These are phyloP conservation scores for Aureobasidium leucospermi DNA, from an alignment of 2,329 filamentous ascomycete species.

Conservation along the genomic window DNA sequence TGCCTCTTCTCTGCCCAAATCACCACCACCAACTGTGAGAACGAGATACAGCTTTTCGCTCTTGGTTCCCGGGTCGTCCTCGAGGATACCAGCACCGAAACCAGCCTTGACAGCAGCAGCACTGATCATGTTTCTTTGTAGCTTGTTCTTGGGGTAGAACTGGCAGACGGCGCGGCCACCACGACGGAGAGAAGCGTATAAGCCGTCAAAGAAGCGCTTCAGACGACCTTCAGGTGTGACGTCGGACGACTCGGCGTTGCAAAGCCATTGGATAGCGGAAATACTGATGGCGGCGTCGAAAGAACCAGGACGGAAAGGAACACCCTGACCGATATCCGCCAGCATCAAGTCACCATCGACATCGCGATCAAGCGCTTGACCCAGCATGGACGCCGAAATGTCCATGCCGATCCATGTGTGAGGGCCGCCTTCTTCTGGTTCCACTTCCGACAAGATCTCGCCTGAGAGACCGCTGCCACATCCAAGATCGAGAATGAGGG, in stretches of 20 bases:
- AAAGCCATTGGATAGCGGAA: slow-evolving; percentile 95
- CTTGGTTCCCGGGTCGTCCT: slow-evolving; percentile 95
- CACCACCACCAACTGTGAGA: slow-evolving; percentile 73
- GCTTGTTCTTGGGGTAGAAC: slow-evolving; percentile 95
- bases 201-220: slow-evolving; percentile 80
- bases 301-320: slow-evolving; percentile 83
- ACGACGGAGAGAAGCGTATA: slow-evolving; percentile 76
- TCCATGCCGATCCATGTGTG: slow-evolving; percentile 99
- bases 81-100: slow-evolving; percentile 88
- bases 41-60: slow-evolving; percentile 95
- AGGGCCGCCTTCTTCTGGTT: slow-evolving; percentile 66
- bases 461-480: slow-evolving; percentile 92
- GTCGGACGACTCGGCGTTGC: slow-evolving; percentile 85
- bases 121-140: slow-evolving; percentile 86
- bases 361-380: slow-evolving; percentile 82
- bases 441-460: slow-evolving; percentile 76
- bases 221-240: slow-evolving; percentile 73
- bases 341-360: slow-evolving; percentile 91
- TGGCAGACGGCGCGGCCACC: slow-evolving; percentile 85
- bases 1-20: slow-evolving; percentile 29
- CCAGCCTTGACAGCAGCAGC: slow-evolving; percentile 85
- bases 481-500: slow-evolving; percentile 90
- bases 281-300: slow-evolving; percentile 97
- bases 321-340: slow-evolving; percentile 88
- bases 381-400: slow-evolving; percentile 92